Base-by-base conservation (phyloP, 306 rosid genomes). In the Abrus pulchellus region DNA sequence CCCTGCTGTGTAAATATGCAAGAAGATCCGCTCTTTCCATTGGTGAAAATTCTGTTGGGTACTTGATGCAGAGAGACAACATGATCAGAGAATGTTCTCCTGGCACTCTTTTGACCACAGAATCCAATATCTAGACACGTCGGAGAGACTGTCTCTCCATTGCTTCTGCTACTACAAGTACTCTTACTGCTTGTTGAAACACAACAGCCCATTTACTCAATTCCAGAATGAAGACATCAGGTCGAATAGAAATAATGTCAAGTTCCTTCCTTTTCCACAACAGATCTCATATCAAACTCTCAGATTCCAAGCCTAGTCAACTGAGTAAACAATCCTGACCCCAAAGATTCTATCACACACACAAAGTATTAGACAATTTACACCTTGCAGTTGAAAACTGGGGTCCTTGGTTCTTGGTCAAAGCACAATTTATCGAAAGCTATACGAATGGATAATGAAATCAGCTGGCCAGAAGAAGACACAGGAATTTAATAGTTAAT, bases 1-100 rank as follows among this genome's bases (percentile, higher is more conserved):
- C 99, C 99, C 78, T 93, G 98, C 88, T 96, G 98, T 0, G 97
- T 93, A 78, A 90, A 96, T 82, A 93, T 83, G 88, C 99, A 94
- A 68, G 99, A 90, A 54, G 92, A 83, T 53, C 79, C 80, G 63
- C 95, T 93, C 83, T 89, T 94, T 54, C 99, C 99, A 50, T 94
- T 94, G 32, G 65, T 36, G 83, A 85, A 89, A 47, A 94, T 84
- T 79, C 95, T 82, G 85, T 91, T 94, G 1, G 97, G 94, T 6
- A 94, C 83, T 73, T 87, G 88, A 70, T 91, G 87, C 74, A 90
- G 69, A 59, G 89, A 78, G 12, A 82, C 45, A 78, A 85, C 87
- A 57, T 84, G 90, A 73, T 91, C 91, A 13, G 91, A 84, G 74
- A 83, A 90, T 13, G 91, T 89, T 82, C 81, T 86, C 81, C 89